Base-by-base conservation (phyloP, 192 early-diverging fungal genomes). In the Hyaloraphidium curvatum region DNA sequence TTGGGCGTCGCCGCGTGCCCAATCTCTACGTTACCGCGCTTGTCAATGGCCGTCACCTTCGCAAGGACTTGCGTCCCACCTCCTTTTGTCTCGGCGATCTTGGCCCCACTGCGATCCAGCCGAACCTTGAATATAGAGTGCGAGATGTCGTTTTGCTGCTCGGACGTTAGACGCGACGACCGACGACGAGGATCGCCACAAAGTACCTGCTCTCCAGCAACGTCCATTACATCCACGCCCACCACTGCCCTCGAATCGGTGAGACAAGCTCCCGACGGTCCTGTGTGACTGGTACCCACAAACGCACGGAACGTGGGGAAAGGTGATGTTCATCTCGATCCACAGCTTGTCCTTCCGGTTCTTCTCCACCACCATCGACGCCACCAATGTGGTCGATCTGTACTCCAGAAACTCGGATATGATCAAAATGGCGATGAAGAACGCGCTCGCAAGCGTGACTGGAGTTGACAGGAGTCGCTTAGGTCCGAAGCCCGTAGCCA, bases 211-310 rank as follows among this genome's bases (percentile, higher is more conserved):
- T n/a, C n/a, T 23, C 91, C 88, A 21, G 88, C 74, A 17, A 87
- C 80, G 63, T 94, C 94, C 84, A 95, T 89, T 2, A 97, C 84
- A 63, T 95, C 93, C 43, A 96, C 70, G 52, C 80, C 86, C 50
- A 97, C 68, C 16, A 95, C 80, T 81, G 68, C 16, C 3, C 1
- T 4, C n/a, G n/a, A n/a, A n/a, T n/a, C n/a, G n/a, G n/a, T n/a
- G n/a, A n/a, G n/a, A n/a, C n/a, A n/a, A n/a, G n/a, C 16, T 50
- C 17, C 35, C 11, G 11, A 17, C 17, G 11, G 35, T 52, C 2
- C 31, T 11, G 29, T 27, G 30, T 23, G 27, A 0, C 29, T 28
- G 17, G 4, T 52, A 66, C 72, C 61, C 66, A 88, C 83, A 61
- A 57, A 79, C 83, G 58, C 94, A 97, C 2, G 89, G 94, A 17